Conservation (phyloP, 805 yeast species). For the Saccharomyces jurei region DNA sequence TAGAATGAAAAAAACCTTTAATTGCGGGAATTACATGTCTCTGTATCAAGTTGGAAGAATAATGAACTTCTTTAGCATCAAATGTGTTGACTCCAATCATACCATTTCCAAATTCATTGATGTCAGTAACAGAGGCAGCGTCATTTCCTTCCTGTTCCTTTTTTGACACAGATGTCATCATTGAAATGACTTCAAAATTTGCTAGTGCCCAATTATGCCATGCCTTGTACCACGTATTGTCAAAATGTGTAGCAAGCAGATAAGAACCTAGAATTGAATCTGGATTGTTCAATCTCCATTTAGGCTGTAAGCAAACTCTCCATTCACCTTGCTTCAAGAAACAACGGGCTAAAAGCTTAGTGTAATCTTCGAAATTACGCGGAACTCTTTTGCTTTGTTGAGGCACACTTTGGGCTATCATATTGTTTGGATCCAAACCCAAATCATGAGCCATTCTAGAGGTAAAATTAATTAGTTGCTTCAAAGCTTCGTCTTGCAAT, state of each 20-base stretch:
- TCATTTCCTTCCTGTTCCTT: slow-evolving; percentile 15
- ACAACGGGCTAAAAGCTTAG: slow-evolving; percentile 82
- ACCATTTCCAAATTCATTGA: slow-evolving; percentile 15
- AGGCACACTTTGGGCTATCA: slow-evolving; percentile 80
- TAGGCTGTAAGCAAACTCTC: slow-evolving; percentile 74
- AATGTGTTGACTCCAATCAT: slow-evolving; percentile 27
- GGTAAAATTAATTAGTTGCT: slow-evolving; percentile 81
- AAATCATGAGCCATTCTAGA: slow-evolving; percentile 83
- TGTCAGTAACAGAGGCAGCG: slow-evolving; percentile 7
- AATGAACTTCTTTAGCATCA: slow-evolving; percentile 23
- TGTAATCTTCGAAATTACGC: slow-evolving; percentile 72
- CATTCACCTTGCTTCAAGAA: slow-evolving; percentile 97
- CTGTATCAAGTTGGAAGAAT: slow-evolving; percentile 52
- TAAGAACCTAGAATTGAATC: slow-evolving; percentile 88
- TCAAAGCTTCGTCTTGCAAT: slow-evolving; percentile 74
- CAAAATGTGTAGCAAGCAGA: slow-evolving; percentile 89
- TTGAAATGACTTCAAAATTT: slow-evolving; percentile 86
- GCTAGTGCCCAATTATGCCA: slow-evolving; percentile 99
- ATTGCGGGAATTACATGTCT: slow-evolving; percentile 94
- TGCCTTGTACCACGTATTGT: slow-evolving; percentile 89
- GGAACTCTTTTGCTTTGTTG: slow-evolving; percentile 39
- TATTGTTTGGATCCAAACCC: slow-evolving; percentile 78
- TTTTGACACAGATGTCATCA: slow-evolving; percentile 32
- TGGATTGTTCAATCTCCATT: slow-evolving; percentile 73
- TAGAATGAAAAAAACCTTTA: slow-evolving; percentile 90